A percentile compares a stretch with the other conserved stretches of the same genome.
These are phyloP conservation scores for Hordeum marinum DNA, from an alignment of 176 grass and related monocot species.

Conservation along the genomic window DNA sequence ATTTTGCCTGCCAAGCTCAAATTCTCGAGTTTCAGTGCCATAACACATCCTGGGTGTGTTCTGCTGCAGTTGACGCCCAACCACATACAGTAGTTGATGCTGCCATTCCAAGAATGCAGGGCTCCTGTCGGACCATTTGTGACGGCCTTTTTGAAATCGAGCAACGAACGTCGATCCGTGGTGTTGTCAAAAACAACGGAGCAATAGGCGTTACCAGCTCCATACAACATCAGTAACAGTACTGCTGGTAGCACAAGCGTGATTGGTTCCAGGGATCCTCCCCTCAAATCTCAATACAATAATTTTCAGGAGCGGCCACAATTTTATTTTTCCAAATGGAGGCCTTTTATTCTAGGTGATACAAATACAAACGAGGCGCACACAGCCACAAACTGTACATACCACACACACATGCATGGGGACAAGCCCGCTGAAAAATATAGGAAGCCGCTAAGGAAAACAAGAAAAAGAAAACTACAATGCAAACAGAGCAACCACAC, in stretches of 20 bases:
- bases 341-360: too few relatives aligned
- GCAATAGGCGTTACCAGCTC: background rate
- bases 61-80: background rate
- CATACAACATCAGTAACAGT: background rate
- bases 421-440: background rate
- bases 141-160: background rate
- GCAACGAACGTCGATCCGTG: background rate
- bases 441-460: background rate
- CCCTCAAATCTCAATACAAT: too few relatives aligned
- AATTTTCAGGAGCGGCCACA: too few relatives aligned
- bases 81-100: background rate
- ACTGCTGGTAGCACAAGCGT: background rate
- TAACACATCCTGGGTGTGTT: background rate
- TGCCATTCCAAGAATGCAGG: background rate
- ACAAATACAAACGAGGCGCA: too few relatives aligned
- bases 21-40: rapidly evolving
- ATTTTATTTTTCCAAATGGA: too few relatives aligned
- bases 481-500: background rate
- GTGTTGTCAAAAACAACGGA: background rate
- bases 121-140: background rate
- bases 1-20: background rate
- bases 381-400: background rate
- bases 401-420: background rate
- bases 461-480: background rate
- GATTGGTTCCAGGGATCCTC: too few relatives aligned